phyloP scores from a whole-genome alignment of 1,284 basidiomycete genomes.

The Puccinia polysora region DNA sequence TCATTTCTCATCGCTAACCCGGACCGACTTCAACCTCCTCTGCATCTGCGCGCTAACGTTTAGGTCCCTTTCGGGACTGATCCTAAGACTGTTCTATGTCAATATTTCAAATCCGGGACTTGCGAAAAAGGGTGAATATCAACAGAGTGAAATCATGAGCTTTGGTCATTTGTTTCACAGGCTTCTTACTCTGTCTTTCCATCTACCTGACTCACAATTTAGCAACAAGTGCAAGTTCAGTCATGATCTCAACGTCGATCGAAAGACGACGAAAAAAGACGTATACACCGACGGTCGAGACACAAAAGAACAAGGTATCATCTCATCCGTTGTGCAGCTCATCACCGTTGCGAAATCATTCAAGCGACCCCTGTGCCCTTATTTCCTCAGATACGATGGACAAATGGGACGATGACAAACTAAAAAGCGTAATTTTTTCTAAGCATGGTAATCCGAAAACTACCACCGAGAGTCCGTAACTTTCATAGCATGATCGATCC shows the following conservation, averaged over 20 bases:
- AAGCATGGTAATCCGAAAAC: slow-evolving; percentile 87
- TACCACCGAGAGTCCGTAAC: slow-evolving; percentile 72
- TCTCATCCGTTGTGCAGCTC: slow-evolving; percentile 19
- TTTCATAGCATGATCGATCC: slow-evolving; percentile 13
- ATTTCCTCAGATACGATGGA: slow-evolving; percentile 89
- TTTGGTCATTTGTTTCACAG: slow-evolving; percentile 53
- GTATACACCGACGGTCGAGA: slow-evolving; percentile 85
- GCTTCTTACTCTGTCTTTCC: slow-evolving; percentile 59
- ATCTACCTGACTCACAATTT: slow-evolving; percentile 30
- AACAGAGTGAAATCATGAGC: slow-evolving; percentile 66
- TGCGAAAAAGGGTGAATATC: slow-evolving; percentile 50
- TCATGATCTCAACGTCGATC: slow-evolving; percentile 77
- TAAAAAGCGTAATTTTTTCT: slow-evolving; percentile 75
- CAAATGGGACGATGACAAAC: slow-evolving; percentile 91
- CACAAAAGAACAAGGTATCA: slow-evolving; percentile 65
- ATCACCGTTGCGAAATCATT: no score
- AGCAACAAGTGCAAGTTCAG: slow-evolving; percentile 89
- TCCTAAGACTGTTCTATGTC: slow-evolving; percentile 52
- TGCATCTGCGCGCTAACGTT: neutral
- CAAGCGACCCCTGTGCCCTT: no score
- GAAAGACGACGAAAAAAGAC: slow-evolving; percentile 95
- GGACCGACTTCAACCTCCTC: neutral
- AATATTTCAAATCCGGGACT: slow-evolving; percentile 51
- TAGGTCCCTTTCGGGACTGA: slow-evolving; percentile 46
- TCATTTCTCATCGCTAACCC: neutral